Conservation (phyloP, 768 basidiomycete species). For the Trametes elegans region DNA sequence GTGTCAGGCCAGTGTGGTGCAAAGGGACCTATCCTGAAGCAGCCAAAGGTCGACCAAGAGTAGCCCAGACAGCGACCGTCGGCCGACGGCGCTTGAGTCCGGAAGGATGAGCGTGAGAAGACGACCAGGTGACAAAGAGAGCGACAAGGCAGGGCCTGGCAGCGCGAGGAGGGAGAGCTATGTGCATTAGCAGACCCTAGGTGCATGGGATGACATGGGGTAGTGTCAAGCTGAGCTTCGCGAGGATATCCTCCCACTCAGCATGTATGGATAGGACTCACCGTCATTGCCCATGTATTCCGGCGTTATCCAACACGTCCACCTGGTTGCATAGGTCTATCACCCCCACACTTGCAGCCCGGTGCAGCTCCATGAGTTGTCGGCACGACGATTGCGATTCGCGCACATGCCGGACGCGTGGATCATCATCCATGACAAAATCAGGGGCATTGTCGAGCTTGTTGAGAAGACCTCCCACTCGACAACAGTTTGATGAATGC, state of each 20-base stretch:
- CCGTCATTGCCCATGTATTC: background rate
- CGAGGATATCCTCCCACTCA: slow-evolving; percentile 32
- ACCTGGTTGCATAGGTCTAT: no score
- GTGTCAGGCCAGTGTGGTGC: no score
- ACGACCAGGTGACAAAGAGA: no score
- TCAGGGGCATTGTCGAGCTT: slow-evolving; percentile 1
- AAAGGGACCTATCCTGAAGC: no score
- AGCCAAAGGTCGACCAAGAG: no score
- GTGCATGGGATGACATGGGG: background rate
- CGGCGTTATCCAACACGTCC: background rate
- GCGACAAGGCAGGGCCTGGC: no score
- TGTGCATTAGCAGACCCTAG: background rate
- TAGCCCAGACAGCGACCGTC: no score
- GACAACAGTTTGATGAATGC: background rate
- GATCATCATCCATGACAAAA: background rate
- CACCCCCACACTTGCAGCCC: background rate
- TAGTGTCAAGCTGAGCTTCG: slow-evolving; percentile 22
- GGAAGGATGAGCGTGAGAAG: no score
- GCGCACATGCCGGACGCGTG: no score
- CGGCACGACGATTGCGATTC: no score
- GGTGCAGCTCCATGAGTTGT: background rate
- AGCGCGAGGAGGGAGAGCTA: no score
- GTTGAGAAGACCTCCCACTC: slow-evolving; percentile 19
- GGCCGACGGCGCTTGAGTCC: no score
- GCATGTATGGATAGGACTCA: slow-evolving; percentile 5